These are phyloP conservation scores for Scheffersomyces stipitis DNA, from an alignment of 805 yeast species.

Conservation along the genomic window DNA sequence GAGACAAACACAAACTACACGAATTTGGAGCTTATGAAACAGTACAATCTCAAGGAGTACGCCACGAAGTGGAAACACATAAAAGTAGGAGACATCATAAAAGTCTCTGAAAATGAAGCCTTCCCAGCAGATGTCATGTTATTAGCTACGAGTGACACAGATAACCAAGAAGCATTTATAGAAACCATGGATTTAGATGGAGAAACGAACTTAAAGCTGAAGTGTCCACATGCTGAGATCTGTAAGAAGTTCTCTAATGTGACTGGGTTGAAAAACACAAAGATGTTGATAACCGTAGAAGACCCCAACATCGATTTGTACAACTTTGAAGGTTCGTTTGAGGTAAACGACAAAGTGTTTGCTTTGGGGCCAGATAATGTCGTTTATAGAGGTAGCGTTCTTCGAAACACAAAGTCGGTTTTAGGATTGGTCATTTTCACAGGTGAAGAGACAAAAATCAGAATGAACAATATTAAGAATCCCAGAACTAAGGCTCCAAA, in stretches of 20 bases:
- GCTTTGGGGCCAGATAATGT: constrained; percentile 81
- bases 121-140: constrained; percentile 89
- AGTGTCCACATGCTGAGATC: constrained; percentile 64
- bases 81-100: constrained; percentile 83
- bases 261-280: constrained; percentile 47
- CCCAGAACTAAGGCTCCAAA: constrained; percentile 94
- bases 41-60: constrained; percentile 34
- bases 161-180: constrained; percentile 64
- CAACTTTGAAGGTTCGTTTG: constrained; percentile 81
- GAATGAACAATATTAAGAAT: constrained; percentile 90
- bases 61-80: constrained; percentile 67
- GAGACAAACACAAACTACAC: background rate
- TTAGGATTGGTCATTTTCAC: constrained; percentile 86
- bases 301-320: constrained; percentile 92
- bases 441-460: constrained; percentile 93
- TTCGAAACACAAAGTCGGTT: constrained; percentile 76
- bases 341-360: constrained; percentile 34
- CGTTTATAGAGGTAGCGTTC: constrained; percentile 85
- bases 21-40: constrained; percentile 17
- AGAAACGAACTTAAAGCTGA: constrained; percentile 86
- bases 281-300: constrained; percentile 65
- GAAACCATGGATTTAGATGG: constrained; percentile 99
- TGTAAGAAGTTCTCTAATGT: constrained; percentile 52
- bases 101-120: constrained; percentile 79
- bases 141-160: constrained; percentile 60